Base-by-base conservation (phyloP, 1,284 basidiomycete genomes). In the Caloboletus firmus region DNA sequence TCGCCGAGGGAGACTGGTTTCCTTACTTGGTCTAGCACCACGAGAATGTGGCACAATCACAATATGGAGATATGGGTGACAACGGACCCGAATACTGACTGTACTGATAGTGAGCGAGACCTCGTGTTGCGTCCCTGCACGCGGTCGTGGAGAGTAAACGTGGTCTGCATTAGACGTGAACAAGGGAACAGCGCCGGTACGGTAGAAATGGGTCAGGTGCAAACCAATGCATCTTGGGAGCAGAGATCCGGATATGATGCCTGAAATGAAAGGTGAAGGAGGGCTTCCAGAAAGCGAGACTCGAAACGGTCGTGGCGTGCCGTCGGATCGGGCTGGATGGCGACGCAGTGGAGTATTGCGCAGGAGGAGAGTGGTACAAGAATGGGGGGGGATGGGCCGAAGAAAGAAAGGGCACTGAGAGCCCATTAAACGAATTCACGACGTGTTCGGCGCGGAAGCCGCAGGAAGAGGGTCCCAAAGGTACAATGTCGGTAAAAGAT, bases 31-130 rank as follows among this genome's bases (percentile, higher is more conserved):
- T 52, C 47, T 41, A 26, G 43, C 12, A 24, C 40, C 30, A 30
- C 24, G 49, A 41, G 40, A 45, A 41, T 22, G 47, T 50, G 43
- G 28, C 42, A 36, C 44, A 7, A 44, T 35, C 31, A 45, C 49
- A 43, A 35, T 31, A 41, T 32, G 57, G 42, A 45, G 52, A 46
- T 49, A 44, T 50, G 20, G 20, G 45, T 41, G 35, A 48, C 44
- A 40, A 52, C 62, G 59, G 58, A 47, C 42, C 63, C 60, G 61
- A 61, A 43, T 31, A 45, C 15, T 34, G 48, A 54, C 57, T 17
- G 18, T 7, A 26, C 34, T 28, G 60, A 63, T 59, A 48, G 43
- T 49, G 26, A 17, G 15, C 28, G 24, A 17, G 15, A 35, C 52
- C 55, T 40, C 61, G 18, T 53, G 58, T 41, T 31, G 43, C 17